These are phyloP conservation scores for Pythium monospermum DNA, from an alignment of 352 stramenopile species.

Conservation along the genomic window DNA sequence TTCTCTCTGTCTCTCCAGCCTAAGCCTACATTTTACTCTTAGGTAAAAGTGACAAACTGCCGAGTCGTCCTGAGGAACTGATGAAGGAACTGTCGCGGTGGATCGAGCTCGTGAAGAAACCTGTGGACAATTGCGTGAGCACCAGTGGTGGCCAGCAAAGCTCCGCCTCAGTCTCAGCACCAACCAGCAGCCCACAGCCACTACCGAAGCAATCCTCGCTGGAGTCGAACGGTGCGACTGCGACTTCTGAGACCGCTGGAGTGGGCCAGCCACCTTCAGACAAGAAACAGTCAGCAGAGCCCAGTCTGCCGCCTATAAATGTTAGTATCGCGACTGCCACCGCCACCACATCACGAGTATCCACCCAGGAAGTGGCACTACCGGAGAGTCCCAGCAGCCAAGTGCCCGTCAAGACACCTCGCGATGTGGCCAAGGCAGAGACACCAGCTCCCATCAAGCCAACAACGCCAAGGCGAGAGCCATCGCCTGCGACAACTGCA, in stretches of 20 bases:
- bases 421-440: conserved; percentile 3
- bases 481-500: conserved; percentile 5
- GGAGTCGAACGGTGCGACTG: not conserved
- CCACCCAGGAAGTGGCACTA: not conserved
- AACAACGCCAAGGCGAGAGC: conserved; percentile 7
- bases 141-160: not conserved
- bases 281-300: no score
- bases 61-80: conserved; percentile 15
- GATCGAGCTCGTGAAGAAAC: conserved; percentile 11
- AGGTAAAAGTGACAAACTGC: conserved; percentile 7
- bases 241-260: not conserved
- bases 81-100: conserved; percentile 24
- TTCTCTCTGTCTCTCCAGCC: no score
- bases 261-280: no score
- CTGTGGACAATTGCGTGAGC: no score
- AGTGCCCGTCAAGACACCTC: conserved; percentile 1
- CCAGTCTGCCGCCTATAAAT: no score
- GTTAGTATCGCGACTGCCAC: no score
- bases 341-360: no score
- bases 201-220: not conserved
- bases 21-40: not conserved
- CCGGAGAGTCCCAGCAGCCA: no score
- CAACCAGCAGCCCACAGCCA: not conserved
- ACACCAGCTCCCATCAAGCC: conserved; percentile 7
- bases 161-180: not conserved